A percentile compares a stretch with the other conserved stretches of the same genome.
Conservation (phyloP, 495 filamentous ascomycete genomes). For the Trichocladium uniseriatum region DNA sequence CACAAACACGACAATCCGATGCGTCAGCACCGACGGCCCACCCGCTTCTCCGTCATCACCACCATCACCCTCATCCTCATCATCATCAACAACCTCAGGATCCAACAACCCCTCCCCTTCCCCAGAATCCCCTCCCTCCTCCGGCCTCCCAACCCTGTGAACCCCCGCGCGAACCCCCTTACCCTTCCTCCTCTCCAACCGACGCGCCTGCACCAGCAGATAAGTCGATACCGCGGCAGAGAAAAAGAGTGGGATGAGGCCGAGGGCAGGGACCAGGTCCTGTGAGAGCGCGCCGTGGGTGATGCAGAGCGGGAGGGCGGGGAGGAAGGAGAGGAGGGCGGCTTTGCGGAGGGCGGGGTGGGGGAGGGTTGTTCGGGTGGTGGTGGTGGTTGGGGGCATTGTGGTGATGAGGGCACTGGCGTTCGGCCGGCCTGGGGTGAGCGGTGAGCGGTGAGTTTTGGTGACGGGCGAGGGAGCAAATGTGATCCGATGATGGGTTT, state of each 20-base stretch:
- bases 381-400: neutral
- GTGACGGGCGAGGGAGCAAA: neutral
- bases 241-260: slow-evolving; percentile 32
- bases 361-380: neutral
- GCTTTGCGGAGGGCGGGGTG: slow-evolving; percentile 28
- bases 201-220: slow-evolving; percentile 12
- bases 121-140: slow-evolving; percentile 2
- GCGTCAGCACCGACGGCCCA: slow-evolving; percentile 13
- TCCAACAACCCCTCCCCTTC: no score
- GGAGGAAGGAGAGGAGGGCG: slow-evolving; percentile 40
- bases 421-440: neutral
- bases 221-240: slow-evolving; percentile 25
- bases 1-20: slow-evolving; percentile 33
- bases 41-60: slow-evolving; percentile 7
- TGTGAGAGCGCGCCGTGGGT: slow-evolving; percentile 32
- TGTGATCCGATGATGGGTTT: no score
- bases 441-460: neutral
- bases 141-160: neutral
- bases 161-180: neutral
- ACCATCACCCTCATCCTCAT: slow-evolving; percentile 5
- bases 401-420: neutral
- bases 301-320: slow-evolving; percentile 42
- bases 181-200: neutral
- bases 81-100: slow-evolving; percentile 1
- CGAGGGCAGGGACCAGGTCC: slow-evolving; percentile 30